phyloP scores from a whole-genome alignment of 2,329 filamentous ascomycete species.

The Pyrenophora tritici-repentis region DNA sequence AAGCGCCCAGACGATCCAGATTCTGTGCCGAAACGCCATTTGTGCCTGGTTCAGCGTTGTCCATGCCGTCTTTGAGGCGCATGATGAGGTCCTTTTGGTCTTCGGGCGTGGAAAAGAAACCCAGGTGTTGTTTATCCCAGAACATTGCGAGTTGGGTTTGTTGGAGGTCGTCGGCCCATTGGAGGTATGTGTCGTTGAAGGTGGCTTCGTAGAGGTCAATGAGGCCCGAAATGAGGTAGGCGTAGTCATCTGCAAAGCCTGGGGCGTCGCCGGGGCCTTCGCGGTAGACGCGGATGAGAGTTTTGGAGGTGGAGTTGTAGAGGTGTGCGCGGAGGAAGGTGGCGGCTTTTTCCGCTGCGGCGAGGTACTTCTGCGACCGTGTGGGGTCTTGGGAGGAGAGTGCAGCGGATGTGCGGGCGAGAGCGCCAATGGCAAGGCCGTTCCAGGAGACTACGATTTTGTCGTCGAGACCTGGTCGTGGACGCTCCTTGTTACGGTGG shows the following conservation, averaged over 20 bases:
- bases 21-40: slow-evolving; percentile 89
- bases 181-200: slow-evolving; percentile 73
- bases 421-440: slow-evolving; percentile 79
- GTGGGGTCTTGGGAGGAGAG: slow-evolving; percentile 65
- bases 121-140: slow-evolving; percentile 66
- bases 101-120: slow-evolving; percentile 73
- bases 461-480: slow-evolving; percentile 78
- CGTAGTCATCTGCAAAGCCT: slow-evolving; percentile 93
- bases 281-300: slow-evolving; percentile 75
- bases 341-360: slow-evolving; percentile 70
- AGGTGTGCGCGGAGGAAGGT: slow-evolving; percentile 74
- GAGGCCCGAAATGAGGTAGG: slow-evolving; percentile 81
- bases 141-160: slow-evolving; percentile 77
- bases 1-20: slow-evolving; percentile 75
- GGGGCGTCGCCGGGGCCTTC: slow-evolving; percentile 67
- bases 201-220: slow-evolving; percentile 85
- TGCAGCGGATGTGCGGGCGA: slow-evolving; percentile 75
- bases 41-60: slow-evolving; percentile 85
- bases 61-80: slow-evolving; percentile 92
- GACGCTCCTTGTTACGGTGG: slow-evolving; percentile 74
- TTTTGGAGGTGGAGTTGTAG: slow-evolving; percentile 67
- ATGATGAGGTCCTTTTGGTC: slow-evolving; percentile 73
- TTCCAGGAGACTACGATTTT: slow-evolving; percentile 91
- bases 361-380: slow-evolving; percentile 65
- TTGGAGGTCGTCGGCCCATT: slow-evolving; percentile 83